Percentiles rank a stretch among this genome's conserved stretches.
Evolutionary conservation across 805 yeast species (phyloP).

Genomic region (Hanseniaspora clermontiae): DNA sequence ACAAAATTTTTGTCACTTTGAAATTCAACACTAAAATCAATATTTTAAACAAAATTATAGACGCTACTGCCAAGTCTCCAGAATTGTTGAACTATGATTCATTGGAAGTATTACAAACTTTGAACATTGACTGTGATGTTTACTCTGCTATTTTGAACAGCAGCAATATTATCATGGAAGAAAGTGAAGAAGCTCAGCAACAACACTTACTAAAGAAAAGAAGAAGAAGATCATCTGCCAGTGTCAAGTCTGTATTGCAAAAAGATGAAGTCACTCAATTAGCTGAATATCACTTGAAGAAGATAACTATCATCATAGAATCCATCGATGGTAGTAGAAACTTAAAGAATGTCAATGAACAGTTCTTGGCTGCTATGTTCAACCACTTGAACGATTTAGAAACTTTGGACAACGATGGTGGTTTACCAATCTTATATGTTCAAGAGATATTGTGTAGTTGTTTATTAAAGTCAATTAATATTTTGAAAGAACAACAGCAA

Average conservation of each 20-base stretch:
- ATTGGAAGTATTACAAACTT: constrained; percentile 39
- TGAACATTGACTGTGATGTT: constrained; percentile 42
- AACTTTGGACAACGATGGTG: constrained; percentile 80
- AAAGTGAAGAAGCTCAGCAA: constrained; percentile 30
- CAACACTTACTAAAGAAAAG: constrained; percentile 58
- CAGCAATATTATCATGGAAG: constrained; percentile 36
- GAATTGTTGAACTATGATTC: constrained; percentile 36
- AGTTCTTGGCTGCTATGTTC: constrained; percentile 41
- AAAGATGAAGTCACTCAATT: constrained; percentile 53
- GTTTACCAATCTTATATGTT: constrained; percentile 77
- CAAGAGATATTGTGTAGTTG: constrained; percentile 85
- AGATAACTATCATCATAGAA: constrained; percentile 67
- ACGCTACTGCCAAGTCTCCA: constrained; percentile 32
- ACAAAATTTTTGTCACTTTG: constrained; percentile 44
- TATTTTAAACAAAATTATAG: constrained; percentile 48
- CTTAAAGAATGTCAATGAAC: constrained; percentile 28
- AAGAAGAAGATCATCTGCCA: constrained; percentile 64
- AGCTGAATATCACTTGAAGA: constrained; percentile 68
- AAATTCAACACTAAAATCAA: constrained; percentile 45
- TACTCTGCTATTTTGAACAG: constrained; percentile 48
- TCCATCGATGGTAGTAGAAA: constrained; percentile 43
- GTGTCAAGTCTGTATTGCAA: constrained; percentile 63
- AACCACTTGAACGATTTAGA: constrained; percentile 60
- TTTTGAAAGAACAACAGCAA: constrained; percentile 31
- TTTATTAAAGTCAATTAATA: constrained; percentile 55